A percentile compares a stretch with the other conserved stretches of the same genome.
Conservation (phyloP, 371 early-diverging fungal genomes). For the Rhizoclosmatium hyalinum region DNA sequence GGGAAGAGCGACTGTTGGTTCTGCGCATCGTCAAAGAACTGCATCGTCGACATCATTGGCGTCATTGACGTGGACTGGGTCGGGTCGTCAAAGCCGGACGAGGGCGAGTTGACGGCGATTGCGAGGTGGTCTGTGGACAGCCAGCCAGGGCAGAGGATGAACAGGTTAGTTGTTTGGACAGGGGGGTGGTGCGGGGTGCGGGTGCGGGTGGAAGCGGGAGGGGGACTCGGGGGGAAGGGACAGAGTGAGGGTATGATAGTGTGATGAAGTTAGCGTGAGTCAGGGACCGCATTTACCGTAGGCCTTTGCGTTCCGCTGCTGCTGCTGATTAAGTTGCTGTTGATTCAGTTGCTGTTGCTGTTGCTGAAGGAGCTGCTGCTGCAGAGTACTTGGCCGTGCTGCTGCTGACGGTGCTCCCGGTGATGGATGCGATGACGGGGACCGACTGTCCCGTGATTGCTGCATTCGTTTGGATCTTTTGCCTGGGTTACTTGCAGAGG, state of each 20-base stretch:
- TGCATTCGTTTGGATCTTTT: background rate
- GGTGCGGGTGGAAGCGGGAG: background rate
- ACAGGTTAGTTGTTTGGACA: background rate
- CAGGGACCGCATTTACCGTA: background rate
- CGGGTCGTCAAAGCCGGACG: background rate
- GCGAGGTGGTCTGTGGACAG: background rate
- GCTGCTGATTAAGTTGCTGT: conserved; percentile 9
- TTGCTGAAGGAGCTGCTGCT: conserved; percentile 7
- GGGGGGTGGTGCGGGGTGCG: background rate
- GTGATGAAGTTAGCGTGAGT: too few relatives aligned
- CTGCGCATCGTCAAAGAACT: background rate
- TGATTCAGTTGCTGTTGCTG: background rate
- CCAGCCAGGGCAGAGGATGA: too few relatives aligned
- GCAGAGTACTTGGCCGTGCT: background rate
- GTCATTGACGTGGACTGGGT: conserved; percentile 9
- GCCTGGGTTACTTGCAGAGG: too few relatives aligned
- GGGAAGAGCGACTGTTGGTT: too few relatives aligned
- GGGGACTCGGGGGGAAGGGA: background rate
- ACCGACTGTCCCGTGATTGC: background rate
- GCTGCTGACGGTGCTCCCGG: background rate
- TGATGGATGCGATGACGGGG: background rate
- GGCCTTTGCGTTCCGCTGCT: background rate
- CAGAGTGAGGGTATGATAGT: too few relatives aligned
- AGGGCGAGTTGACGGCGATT: background rate
- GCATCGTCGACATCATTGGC: conserved; percentile 8